Evolutionary conservation across 2,329 filamentous ascomycete species (phyloP), one percentile per base, ranked within the genome.

Genomic region (Cercospora zeina): DNA sequence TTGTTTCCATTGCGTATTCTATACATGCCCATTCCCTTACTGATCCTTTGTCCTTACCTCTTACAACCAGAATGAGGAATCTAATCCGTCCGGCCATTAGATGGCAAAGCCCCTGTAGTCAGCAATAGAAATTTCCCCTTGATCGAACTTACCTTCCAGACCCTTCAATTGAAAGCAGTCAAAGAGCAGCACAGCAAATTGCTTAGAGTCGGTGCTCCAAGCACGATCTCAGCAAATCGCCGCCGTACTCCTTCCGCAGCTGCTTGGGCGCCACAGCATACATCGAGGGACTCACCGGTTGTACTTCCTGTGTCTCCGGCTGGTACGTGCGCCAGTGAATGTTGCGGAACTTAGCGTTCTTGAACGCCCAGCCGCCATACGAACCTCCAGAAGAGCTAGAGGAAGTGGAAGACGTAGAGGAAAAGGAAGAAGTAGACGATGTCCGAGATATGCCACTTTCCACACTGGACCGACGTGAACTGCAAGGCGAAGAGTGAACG

Each of bases 291-390:
- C 56, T 59, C 56, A 31, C 33, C 37, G 13, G 16, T 13, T 14
- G 30, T 14, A 33, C 13, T 3, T 7, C 21, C 19, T 30, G 27
- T 14, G 34, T 21, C 11, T 51, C 45, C 13, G 30, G 21, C 45
- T 59, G 56, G 37, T 59, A 59, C 30, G 30, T 37, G 8, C 56
- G 45, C 56, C 56, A 59, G 24, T 59, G 56, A 6, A 47, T 47
- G 13, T 59, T 59, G 2, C 56, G 42, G 16, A 59, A 59, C 47
- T 53, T 59, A 53, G 47, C 56, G 19, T 51, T 21, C 45, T 59
- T 59, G 33, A 59, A 59, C 8, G 56, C 47, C 56, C 56, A 59
- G 4, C 56, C 56, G 16, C 56, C 42, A 39, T 42, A 42, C 9
- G 27, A 49, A 3, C n/a, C 45, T 24, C 19, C 54, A 10, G 34